Evolutionary conservation across 257 asterid genomes (phyloP), one percentile per base, ranked within the genome.

Genomic region (Asclepias syriaca): DNA sequence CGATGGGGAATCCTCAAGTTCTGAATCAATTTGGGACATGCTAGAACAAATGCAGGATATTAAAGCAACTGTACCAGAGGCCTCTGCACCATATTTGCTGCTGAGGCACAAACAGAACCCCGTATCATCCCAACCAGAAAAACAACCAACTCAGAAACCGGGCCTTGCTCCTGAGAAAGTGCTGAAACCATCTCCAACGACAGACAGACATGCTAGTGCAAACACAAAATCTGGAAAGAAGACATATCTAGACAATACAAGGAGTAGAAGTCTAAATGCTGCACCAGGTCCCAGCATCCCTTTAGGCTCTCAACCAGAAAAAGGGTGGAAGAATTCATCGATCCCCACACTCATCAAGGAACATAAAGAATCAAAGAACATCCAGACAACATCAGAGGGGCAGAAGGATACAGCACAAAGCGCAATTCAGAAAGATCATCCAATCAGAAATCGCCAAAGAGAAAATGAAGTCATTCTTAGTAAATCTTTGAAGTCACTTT

Each of bases 161-260:
- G 75, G 50, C 55, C 70, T 71, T 49, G 74, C 79, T 4, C 58
- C 66, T 64, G 80, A 76, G 72, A 72, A 66, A 51, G 81, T 74
- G n/a, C 37, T 57, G 45, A 76, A 54, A 50, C 55, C 72, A 53
- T 71, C 78, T 11, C 67, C 82, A 21, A 10, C 46, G 53, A 63
- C 40, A 5, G 27, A 68, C 61, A 68, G 29, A 55, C 57, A 70
- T 34, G 74, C 55, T 40, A 75, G 22, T 43, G 70, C 5, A 34
- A 63, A 46, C 66, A 45, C 68, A 73, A 67, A 60, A 24, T 5
- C 3, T 14, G 59, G 19, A 39, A 37, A 53, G 69, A 27, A 10
- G 19, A 40, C 21, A 15, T 0, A n/a, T 57, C 60, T 48, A 65
- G 71, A 67, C 49, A 8, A 58, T n/a, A 57, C 65, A 34, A 76